Conservation (phyloP, 495 filamentous ascomycete species). For the Podospora tetraspora region DNA sequence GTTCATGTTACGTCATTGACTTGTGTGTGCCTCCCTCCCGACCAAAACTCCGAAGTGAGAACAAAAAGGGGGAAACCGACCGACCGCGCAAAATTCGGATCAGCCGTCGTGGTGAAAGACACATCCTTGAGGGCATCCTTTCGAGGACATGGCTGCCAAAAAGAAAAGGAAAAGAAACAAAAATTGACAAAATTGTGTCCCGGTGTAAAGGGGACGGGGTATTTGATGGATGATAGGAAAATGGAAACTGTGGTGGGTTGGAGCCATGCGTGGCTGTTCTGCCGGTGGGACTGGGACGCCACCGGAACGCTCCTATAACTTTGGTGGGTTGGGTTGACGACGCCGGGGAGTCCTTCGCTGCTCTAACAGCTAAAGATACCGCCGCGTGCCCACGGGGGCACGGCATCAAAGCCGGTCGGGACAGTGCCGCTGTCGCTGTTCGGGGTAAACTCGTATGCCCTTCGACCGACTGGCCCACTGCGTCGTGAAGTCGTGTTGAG, state of each 20-base stretch:
- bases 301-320: background rate
- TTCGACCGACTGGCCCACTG: background rate
- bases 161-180: background rate
- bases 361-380: background rate
- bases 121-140: background rate
- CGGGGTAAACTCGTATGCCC: background rate
- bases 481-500: background rate
- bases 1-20: background rate
- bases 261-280: background rate
- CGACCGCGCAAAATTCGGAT: background rate
- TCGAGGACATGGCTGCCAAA: background rate
- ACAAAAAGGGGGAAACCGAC: no score
- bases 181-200: background rate
- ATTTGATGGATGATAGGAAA: background rate
- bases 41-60: background rate
- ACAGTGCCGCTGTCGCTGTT: background rate
- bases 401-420: background rate
- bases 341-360: background rate
- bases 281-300: background rate
- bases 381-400: background rate
- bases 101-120: background rate
- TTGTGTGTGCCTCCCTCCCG: background rate
- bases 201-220: background rate
- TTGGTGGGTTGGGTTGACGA: background rate
- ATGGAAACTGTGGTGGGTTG: background rate